Conservation (phyloP, 1,139 yeast species). For the Protomyces macrosporus region DNA sequence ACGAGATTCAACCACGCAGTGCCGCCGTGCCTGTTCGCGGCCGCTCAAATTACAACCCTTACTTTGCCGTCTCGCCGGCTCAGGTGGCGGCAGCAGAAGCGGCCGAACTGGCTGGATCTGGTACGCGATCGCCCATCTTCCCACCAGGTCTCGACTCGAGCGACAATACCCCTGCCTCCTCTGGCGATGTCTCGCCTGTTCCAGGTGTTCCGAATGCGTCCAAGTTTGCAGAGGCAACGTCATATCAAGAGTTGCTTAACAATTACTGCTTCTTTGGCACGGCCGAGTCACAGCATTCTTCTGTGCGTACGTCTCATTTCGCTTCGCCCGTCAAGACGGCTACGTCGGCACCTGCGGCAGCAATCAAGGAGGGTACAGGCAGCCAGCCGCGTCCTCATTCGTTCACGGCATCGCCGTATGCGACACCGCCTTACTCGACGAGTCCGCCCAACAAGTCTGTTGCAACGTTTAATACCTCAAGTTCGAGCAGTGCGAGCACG, state of each 20-base stretch:
- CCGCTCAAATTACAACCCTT: conserved; percentile 6
- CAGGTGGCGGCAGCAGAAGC: neutral
- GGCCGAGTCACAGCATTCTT: neutral
- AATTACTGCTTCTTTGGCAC: conserved; percentile 23
- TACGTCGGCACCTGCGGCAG: neutral
- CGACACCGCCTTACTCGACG: conserved; percentile 6
- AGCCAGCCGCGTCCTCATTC: neutral
- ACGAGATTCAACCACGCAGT: conserved; percentile 1
- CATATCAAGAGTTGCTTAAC: conserved; percentile 15
- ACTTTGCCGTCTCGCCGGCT: conserved; percentile 5
- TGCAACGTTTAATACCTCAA: too few species aligned
- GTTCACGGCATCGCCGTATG: neutral
- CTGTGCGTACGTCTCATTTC: neutral
- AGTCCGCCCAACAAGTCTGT: neutral
- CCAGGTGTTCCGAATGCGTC: conserved; percentile 2
- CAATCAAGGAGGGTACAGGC: neutral
- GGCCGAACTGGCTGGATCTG: neutral
- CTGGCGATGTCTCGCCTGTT: conserved; percentile 18
- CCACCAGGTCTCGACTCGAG: conserved; percentile 14
- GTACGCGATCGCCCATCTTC: conserved; percentile 16
- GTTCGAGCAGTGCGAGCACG: too few species aligned
- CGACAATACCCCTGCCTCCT: conserved; percentile 12
- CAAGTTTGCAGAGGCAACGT: neutral
- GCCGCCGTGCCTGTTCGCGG: neutral
- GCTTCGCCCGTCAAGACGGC: neutral